Conservation (phyloP, 495 filamentous ascomycete species). For the Entonaema liquescens region DNA sequence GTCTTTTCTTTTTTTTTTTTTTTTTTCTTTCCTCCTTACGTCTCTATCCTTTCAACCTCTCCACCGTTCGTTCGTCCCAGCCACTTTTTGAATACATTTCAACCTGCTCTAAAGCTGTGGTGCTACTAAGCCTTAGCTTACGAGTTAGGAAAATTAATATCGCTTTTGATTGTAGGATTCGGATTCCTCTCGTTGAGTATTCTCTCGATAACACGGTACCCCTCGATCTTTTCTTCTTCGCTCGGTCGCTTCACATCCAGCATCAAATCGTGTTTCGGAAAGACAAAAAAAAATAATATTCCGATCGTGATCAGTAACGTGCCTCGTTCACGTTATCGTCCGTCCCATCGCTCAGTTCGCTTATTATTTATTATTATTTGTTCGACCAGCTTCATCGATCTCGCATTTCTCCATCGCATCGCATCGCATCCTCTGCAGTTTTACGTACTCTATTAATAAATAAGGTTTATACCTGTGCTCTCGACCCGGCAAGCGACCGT, state of each 20-base stretch:
- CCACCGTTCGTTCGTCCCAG: slow-evolving; percentile 33
- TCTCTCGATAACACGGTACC: slow-evolving; percentile 25
- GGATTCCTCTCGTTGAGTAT: slow-evolving; percentile 32
- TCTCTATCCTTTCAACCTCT: slow-evolving; percentile 17
- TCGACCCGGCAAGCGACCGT: slow-evolving; percentile 24
- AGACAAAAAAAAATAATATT: slow-evolving; percentile 21
- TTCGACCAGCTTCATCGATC: slow-evolving; percentile 27
- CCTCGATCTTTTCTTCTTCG: slow-evolving; percentile 28
- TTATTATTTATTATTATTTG: slow-evolving; percentile 21
- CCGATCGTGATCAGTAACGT: slow-evolving; percentile 30
- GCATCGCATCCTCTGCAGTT: slow-evolving; percentile 29
- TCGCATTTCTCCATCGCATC: slow-evolving; percentile 34
- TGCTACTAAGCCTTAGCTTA: slow-evolving; percentile 15
- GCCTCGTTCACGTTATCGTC: slow-evolving; percentile 28
- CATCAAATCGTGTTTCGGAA: slow-evolving; percentile 36
- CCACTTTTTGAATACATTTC: slow-evolving; percentile 15
- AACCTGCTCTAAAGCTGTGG: slow-evolving; percentile 21
- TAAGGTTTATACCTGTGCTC: slow-evolving; percentile 31
- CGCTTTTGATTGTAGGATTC: slow-evolving; percentile 28
- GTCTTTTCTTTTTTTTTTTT: slow-evolving; percentile 9
- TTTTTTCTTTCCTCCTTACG: slow-evolving; percentile 1
- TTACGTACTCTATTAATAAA: slow-evolving; percentile 44
- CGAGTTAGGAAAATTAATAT: slow-evolving; percentile 31
- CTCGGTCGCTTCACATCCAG: slow-evolving; percentile 21
- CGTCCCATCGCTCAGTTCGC: slow-evolving; percentile 20